Evolutionary conservation across 495 filamentous ascomycete genomes (phyloP).

Genomic region (Astrothelium subdiscretum): DNA sequence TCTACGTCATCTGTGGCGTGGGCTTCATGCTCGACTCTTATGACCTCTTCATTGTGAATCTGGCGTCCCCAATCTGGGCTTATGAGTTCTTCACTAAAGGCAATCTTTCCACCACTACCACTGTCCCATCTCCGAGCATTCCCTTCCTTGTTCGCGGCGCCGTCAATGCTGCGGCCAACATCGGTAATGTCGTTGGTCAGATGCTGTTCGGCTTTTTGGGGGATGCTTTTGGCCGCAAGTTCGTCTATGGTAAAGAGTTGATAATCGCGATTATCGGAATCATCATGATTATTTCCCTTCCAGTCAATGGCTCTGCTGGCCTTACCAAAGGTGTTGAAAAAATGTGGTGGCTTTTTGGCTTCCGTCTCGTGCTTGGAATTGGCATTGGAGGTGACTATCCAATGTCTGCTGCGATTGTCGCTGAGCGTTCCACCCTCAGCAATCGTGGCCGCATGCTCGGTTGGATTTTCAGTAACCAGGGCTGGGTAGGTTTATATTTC

Average conservation of each 20-base stretch:
- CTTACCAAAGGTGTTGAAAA: constrained; percentile 1
- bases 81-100: constrained; percentile 1
- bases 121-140: background rate
- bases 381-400: constrained; percentile 14
- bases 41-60: background rate
- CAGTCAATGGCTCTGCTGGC: background rate
- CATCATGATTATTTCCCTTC: background rate
- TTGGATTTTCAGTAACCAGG: constrained; percentile 10
- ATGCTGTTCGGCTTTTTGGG: constrained; percentile 10
- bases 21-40: background rate
- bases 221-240: constrained; percentile 12
- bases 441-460: constrained; percentile 6
- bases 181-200: constrained; percentile 10
- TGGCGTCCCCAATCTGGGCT: background rate
- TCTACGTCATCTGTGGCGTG: background rate
- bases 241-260: constrained; percentile 11
- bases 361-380: constrained; percentile 9
- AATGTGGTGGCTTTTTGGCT: constrained; percentile 7
- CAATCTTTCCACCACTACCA: background rate
- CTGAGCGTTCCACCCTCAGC: constrained; percentile 3
- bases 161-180: background rate
- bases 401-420: constrained; percentile 8
- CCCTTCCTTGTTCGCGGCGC: background rate
- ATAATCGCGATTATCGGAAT: constrained; percentile 4
- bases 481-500: background rate